Conservation (phyloP, 805 yeast genomes). For the Grigorovia jiainica region DNA sequence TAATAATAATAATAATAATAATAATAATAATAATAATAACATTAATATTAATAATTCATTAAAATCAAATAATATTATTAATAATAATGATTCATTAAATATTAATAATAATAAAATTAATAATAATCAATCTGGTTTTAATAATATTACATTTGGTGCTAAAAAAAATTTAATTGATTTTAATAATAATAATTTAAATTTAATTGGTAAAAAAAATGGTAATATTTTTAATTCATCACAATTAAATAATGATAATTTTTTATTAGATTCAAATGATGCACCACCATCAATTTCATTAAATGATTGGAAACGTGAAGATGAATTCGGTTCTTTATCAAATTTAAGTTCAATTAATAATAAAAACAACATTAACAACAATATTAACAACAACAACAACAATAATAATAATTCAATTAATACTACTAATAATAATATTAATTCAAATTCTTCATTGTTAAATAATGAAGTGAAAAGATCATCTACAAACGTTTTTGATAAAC, state of each 20-base stretch:
- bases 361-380: not conserved
- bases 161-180: conserved; percentile 17
- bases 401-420: not conserved
- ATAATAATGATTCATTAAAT: not conserved
- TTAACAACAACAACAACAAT: not conserved
- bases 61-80: not conserved
- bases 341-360: not conserved
- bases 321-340: conserved; percentile 11
- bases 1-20: too few relatives aligned
- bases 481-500: conserved; percentile 1
- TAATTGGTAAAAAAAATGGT: not conserved
- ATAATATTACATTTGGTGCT: conserved; percentile 32
- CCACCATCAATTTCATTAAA: conserved; percentile 34
- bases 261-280: conserved; percentile 32
- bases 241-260: conserved; percentile 5
- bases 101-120: conserved; percentile 3
- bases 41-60: conserved; percentile 9
- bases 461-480: not conserved
- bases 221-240: conserved; percentile 2
- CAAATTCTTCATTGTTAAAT: not conserved
- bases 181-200: conserved; percentile 4
- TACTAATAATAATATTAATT: not conserved
- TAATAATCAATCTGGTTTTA: conserved; percentile 25
- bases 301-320: conserved; percentile 35
- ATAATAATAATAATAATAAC: conserved; percentile 1